These are phyloP conservation scores for Smallanthus sonchifolius DNA, from an alignment of 129 eudicot species.

Conservation along the genomic window DNA sequence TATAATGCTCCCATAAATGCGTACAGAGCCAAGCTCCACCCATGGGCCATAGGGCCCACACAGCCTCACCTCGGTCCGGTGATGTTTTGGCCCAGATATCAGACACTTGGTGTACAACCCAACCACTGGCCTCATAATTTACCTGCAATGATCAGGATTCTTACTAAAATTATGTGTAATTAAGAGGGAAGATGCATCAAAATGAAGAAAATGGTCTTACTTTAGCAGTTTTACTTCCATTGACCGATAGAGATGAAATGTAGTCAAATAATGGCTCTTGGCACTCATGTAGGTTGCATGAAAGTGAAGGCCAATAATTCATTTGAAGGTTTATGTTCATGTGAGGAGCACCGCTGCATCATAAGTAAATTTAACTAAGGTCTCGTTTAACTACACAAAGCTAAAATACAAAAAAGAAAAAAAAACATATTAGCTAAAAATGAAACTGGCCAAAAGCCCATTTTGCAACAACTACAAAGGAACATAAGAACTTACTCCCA, in stretches of 20 bases:
- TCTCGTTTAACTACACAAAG: not conserved
- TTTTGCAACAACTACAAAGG: not conserved
- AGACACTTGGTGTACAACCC: constrained; percentile 89
- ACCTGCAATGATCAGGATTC: constrained; percentile 36
- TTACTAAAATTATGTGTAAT: not conserved
- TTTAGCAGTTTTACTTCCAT: constrained; percentile 75
- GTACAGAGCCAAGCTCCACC: constrained; percentile 99
- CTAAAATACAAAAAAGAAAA: not conserved
- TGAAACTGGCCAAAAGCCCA: not conserved
- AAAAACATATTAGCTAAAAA: not conserved
- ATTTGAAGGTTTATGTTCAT: constrained; percentile 88
- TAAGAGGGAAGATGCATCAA: constrained; percentile 4
- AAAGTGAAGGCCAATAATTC: constrained; percentile 94
- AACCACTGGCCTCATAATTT: constrained; percentile 78
- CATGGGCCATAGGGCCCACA: constrained; percentile 96
- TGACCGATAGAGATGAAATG: constrained; percentile 60
- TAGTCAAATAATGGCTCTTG: constrained; percentile 82
- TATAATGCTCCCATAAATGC: constrained; percentile 94
- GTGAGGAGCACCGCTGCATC: constrained; percentile 82
- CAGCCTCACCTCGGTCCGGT: constrained; percentile 74
- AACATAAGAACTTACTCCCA: constrained; percentile 73
- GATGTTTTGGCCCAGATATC: constrained; percentile 97
- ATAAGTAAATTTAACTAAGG: not conserved
- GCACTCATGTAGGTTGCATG: constrained; percentile 83
- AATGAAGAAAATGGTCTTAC: constrained; percentile 34